Percentiles rank a stretch among this genome's conserved stretches.
These are phyloP conservation scores for Yamadazyma songkhlaensis DNA, from an alignment of 1,139 yeast genomes.

Conservation along the genomic window DNA sequence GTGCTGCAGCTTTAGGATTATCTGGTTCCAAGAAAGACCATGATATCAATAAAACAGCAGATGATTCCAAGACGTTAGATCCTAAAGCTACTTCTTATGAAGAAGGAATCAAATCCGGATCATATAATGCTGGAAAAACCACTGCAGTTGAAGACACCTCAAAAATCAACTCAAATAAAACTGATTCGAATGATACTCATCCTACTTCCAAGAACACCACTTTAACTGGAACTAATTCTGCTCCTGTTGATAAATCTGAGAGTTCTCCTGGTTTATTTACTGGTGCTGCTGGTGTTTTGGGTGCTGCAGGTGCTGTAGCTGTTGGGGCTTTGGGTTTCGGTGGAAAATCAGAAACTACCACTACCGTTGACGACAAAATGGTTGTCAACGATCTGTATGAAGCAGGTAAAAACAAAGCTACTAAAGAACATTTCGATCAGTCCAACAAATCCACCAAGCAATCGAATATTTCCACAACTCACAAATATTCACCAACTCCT, in stretches of 20 bases:
- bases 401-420: constrained; percentile 15
- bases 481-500: constrained; percentile 2
- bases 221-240: constrained; percentile 3
- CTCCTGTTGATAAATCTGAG: not conserved
- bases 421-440: constrained; percentile 9
- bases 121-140: constrained; percentile 18
- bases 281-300: constrained; percentile 14
- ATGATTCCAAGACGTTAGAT: constrained; percentile 11
- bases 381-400: constrained; percentile 15
- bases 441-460: not conserved
- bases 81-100: constrained; percentile 17
- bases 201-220: no score
- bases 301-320: constrained; percentile 15
- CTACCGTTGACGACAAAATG: constrained; percentile 8
- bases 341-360: constrained; percentile 8
- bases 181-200: no score
- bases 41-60: not conserved
- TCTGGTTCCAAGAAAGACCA: not conserved
- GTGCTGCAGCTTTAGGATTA: not conserved
- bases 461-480: not conserved
- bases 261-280: constrained; percentile 11
- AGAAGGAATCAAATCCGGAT: constrained; percentile 18
- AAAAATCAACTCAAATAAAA: no score
- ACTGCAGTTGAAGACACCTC: not conserved
- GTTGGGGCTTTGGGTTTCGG: constrained; percentile 15